A percentile compares a stretch with the other conserved stretches of the same genome.
These are phyloP conservation scores for Penicillium canariense DNA, from an alignment of 495 filamentous ascomycete species.

Conservation along the genomic window DNA sequence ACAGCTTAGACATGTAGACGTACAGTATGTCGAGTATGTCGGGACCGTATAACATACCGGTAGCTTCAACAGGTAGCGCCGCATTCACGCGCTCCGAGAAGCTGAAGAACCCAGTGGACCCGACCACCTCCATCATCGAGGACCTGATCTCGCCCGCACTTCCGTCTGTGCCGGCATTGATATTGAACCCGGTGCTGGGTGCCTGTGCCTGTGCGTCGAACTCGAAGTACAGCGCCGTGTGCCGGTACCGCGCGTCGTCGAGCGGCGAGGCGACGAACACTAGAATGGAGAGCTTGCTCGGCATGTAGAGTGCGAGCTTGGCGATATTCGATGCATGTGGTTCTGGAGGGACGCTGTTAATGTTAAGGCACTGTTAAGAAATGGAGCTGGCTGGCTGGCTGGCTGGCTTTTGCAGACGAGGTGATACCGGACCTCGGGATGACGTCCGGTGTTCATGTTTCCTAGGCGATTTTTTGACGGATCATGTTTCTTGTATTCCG, in stretches of 20 bases:
- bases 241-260: slow-evolving; percentile 25
- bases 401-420: no score
- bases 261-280: slow-evolving; percentile 25
- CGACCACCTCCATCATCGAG: slow-evolving; percentile 18
- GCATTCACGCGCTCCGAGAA: slow-evolving; percentile 20
- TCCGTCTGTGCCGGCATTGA: no score
- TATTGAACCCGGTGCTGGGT: no score
- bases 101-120: slow-evolving; percentile 14
- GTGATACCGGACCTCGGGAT: slow-evolving; percentile 7
- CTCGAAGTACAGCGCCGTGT: slow-evolving; percentile 23
- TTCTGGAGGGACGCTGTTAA: no score
- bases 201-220: no score
- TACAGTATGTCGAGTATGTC: no score
- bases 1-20: no score
- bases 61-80: slow-evolving; percentile 5
- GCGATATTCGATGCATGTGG: no score
- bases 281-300: slow-evolving; percentile 20
- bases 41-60: slow-evolving; percentile 15
- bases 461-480: no score
- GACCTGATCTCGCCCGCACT: slow-evolving; percentile 11
- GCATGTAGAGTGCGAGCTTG: slow-evolving; percentile 6
- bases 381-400: no score
- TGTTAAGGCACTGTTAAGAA: no score
- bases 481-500: no score
- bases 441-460: slow-evolving; percentile 7